Evolutionary conservation across 2,329 filamentous ascomycete species (phyloP).

Genomic region (Cordyceps javanica): DNA sequence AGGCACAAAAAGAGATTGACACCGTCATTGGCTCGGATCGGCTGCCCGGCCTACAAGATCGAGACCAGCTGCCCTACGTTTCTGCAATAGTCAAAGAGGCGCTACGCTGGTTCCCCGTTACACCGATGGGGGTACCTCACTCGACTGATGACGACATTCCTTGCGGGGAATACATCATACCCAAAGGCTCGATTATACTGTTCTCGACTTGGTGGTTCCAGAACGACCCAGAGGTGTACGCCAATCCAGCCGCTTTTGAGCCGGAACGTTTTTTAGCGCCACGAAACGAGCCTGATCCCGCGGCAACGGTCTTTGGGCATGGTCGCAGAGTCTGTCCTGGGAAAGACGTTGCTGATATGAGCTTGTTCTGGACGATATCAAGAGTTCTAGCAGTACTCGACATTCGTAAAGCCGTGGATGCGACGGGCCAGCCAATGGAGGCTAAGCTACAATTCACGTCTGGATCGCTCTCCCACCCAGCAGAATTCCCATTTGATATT

Average conservation of each 20-base stretch:
- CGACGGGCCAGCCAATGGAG: too few species aligned
- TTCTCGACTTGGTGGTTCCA: conserved; percentile 31
- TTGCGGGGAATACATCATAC: too few species aligned
- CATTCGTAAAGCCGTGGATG: too few species aligned
- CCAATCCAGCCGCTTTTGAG: conserved; percentile 29
- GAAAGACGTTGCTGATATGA: conserved; percentile 24
- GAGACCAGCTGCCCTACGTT: conserved; percentile 36
- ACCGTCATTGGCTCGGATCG: conserved; percentile 33
- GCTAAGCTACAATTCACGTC: too few species aligned
- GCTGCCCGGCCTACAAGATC: conserved; percentile 37
- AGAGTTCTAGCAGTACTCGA: too few species aligned
- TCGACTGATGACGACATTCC: conserved; percentile 26
- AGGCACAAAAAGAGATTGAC: conserved; percentile 36
- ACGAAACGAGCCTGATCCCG: conserved; percentile 24
- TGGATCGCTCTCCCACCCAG: too few species aligned
- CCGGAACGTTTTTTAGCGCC: conserved; percentile 27
- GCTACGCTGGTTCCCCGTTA: conserved; percentile 24
- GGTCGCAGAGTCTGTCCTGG: conserved; percentile 32
- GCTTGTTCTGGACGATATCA: too few species aligned
- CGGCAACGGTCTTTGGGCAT: conserved; percentile 26
- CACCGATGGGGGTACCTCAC: conserved; percentile 33
- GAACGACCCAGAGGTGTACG: conserved; percentile 63
- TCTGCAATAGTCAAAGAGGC: conserved; percentile 2
- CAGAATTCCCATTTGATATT: too few species aligned
- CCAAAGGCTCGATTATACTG: conserved; percentile 21